These are phyloP conservation scores for Emmonsia crescens DNA, from an alignment of 2,329 filamentous ascomycete genomes.

Conservation along the genomic window DNA sequence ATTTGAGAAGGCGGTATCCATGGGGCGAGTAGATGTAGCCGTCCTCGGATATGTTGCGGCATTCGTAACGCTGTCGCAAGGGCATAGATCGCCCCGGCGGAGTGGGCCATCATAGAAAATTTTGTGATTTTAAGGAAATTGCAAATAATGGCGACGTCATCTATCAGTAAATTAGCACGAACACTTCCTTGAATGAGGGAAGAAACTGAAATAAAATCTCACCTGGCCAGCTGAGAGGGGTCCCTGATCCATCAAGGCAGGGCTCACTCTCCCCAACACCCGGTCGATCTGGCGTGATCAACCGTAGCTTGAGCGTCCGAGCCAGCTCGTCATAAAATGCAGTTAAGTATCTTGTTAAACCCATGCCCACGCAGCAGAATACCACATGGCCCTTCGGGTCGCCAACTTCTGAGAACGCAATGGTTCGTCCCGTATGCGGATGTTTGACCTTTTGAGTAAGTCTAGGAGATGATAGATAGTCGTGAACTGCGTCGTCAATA, in stretches of 20 bases:
- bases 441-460: slow-evolving; percentile 81
- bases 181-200: slow-evolving; percentile 21
- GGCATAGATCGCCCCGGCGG: slow-evolving; percentile 94
- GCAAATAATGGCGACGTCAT: slow-evolving; percentile 89
- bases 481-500: slow-evolving; percentile 75
- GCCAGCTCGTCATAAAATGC: slow-evolving; percentile 97
- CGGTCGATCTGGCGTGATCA: slow-evolving; percentile 89
- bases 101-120: slow-evolving; percentile 92
- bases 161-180: slow-evolving; percentile 29
- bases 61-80: slow-evolving; percentile 89
- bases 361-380: slow-evolving; percentile 97
- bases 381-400: slow-evolving; percentile 85
- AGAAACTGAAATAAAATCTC: slow-evolving; percentile 26
- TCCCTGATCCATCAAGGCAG: slow-evolving; percentile 69
- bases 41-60: slow-evolving; percentile 88
- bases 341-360: slow-evolving; percentile 86
- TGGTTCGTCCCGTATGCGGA: slow-evolving; percentile 72
- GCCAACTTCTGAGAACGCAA: slow-evolving; percentile 94
- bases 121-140: slow-evolving; percentile 85
- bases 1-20: slow-evolving; percentile 97
- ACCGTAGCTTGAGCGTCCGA: slow-evolving; percentile 69
- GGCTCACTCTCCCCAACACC: slow-evolving; percentile 87
- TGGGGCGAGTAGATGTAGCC: slow-evolving; percentile 85
- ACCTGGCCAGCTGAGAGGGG: slow-evolving; percentile 90
- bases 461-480: slow-evolving; percentile 71